These are phyloP conservation scores for Chytriomyces confervae DNA, from an alignment of 192 early-diverging fungal genomes.

Conservation along the genomic window DNA sequence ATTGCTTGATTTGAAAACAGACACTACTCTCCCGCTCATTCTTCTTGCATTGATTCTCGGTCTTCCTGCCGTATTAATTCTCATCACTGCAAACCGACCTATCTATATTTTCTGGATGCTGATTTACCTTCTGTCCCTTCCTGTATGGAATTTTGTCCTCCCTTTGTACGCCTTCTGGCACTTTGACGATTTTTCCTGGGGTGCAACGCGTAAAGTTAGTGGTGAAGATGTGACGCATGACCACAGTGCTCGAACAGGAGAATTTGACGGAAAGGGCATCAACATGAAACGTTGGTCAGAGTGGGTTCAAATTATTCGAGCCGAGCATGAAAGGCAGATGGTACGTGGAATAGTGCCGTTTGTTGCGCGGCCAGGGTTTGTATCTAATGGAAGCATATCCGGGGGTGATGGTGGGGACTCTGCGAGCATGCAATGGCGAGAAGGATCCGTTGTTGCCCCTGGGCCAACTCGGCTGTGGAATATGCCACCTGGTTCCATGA, in stretches of 20 bases:
- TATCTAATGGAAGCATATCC: background rate
- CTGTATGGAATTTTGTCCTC: conserved; percentile 88
- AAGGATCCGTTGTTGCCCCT: too few species aligned
- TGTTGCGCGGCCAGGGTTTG: background rate
- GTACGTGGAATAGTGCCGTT: background rate
- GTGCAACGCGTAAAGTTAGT: conserved; percentile 50
- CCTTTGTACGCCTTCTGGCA: conserved; percentile 92
- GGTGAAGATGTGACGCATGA: conserved; percentile 60
- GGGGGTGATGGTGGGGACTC: background rate
- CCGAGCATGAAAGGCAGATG: conserved; percentile 31
- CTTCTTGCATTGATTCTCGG: conserved; percentile 76
- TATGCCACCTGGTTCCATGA: background rate
- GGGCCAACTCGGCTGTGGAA: too few species aligned
- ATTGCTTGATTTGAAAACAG: conserved; percentile 73
- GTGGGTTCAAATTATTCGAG: conserved; percentile 34
- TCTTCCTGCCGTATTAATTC: conserved; percentile 82
- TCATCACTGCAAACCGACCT: conserved; percentile 80
- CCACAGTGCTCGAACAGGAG: conserved; percentile 73
- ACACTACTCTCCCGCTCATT: conserved; percentile 61
- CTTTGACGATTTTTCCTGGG: conserved; percentile 94
- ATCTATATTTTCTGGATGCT: conserved; percentile 88
- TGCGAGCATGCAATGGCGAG: too few species aligned
- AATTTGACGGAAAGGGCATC: conserved; percentile 40
- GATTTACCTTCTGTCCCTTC: conserved; percentile 72
- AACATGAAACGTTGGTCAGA: conserved; percentile 39